Percentiles rank a stretch among this genome's conserved stretches.
These are phyloP conservation scores for Lentinus brumalis DNA, from an alignment of 768 basidiomycete genomes.

Conservation along the genomic window DNA sequence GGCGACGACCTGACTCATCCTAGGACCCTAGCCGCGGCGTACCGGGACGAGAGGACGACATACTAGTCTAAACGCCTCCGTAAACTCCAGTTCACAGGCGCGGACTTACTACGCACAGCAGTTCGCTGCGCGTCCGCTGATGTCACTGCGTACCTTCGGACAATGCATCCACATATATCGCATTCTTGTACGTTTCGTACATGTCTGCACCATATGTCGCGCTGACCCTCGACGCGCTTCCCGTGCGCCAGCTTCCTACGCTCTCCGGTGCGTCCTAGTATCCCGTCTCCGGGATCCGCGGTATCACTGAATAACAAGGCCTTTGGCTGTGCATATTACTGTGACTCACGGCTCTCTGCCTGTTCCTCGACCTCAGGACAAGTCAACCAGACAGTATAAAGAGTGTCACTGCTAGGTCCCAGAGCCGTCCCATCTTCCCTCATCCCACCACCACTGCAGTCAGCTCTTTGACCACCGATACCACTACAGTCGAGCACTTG, in stretches of 20 bases:
- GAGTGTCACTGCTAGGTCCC: background rate
- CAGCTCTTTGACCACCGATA: background rate
- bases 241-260: background rate
- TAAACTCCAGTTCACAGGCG: background rate
- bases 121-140: slow-evolving; percentile 19
- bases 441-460: slow-evolving; percentile 4
- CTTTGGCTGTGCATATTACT: slow-evolving; percentile 22
- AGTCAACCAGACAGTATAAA: slow-evolving; percentile 12
- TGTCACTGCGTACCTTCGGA: slow-evolving; percentile 13
- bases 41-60: slow-evolving; percentile 15
- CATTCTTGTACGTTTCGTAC: slow-evolving; percentile 8
- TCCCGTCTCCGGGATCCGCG: slow-evolving; percentile 21
- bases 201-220: slow-evolving; percentile 4
- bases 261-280: slow-evolving; percentile 11
- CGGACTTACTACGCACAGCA: slow-evolving; percentile 10
- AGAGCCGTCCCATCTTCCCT: slow-evolving; percentile 14
- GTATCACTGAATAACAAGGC: slow-evolving; percentile 11
- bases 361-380: slow-evolving; percentile 3
- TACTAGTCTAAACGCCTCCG: slow-evolving; percentile 19
- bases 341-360: slow-evolving; percentile 21
- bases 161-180: slow-evolving; percentile 17
- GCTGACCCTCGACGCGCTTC: slow-evolving; percentile 11
- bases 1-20: slow-evolving; percentile 13
- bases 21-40: slow-evolving; percentile 4
- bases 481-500: background rate